These are phyloP conservation scores for Chernovozyma aurita DNA, from an alignment of 1,139 yeast genomes.

Conservation along the genomic window DNA sequence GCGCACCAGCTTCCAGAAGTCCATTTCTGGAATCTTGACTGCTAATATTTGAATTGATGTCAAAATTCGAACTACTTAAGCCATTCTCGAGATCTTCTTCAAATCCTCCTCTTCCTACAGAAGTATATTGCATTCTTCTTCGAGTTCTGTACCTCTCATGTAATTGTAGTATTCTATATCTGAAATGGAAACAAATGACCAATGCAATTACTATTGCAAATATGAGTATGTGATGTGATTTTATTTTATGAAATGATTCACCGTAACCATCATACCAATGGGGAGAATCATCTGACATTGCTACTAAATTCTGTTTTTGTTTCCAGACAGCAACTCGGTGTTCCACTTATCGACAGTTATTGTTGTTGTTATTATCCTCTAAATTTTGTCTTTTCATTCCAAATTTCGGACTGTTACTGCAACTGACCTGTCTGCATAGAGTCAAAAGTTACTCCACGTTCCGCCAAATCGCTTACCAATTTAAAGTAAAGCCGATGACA, in stretches of 20 bases:
- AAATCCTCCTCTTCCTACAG: conserved; percentile 32
- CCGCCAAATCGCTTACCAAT: no score
- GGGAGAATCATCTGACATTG: not conserved
- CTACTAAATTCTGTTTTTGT: no score
- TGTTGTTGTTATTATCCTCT: no score
- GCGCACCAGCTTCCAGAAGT: conserved; percentile 51
- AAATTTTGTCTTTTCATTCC: no score
- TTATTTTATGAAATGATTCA: conserved; percentile 1
- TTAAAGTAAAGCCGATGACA: no score
- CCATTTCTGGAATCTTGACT: conserved; percentile 57
- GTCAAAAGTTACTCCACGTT: no score
- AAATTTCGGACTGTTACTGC: no score
- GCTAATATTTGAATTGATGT: conserved; percentile 43
- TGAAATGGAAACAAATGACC: conserved; percentile 19
- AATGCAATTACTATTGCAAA: conserved; percentile 10
- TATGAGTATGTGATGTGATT: conserved; percentile 11
- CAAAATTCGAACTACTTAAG: conserved; percentile 55
- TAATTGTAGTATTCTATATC: conserved; percentile 19
- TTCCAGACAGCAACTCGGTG: no score
- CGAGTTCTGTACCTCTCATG: conserved; percentile 24
- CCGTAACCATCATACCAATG: conserved; percentile 2
- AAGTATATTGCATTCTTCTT: conserved; percentile 18
- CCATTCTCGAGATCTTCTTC: conserved; percentile 64
- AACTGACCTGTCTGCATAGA: no score
- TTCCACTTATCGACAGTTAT: no score